A percentile compares a stretch with the other conserved stretches of the same genome.
Evolutionary conservation across 495 filamentous ascomycete species (phyloP).

Genomic region (Tirmania nivea): DNA sequence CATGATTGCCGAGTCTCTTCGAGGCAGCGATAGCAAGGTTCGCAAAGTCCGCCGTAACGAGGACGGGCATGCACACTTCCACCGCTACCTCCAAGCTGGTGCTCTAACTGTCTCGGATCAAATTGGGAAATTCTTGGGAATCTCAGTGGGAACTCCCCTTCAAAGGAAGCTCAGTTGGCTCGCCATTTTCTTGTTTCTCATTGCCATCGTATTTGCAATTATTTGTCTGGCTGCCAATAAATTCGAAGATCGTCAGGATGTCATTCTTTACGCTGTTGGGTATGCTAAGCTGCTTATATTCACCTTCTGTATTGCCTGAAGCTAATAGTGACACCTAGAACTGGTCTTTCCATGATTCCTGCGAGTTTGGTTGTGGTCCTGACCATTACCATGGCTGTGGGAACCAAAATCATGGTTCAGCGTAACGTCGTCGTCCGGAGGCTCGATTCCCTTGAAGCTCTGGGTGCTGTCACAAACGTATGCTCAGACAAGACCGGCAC

Average conservation of each 20-base stretch:
- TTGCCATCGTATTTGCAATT: slow-evolving; percentile 30
- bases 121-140: slow-evolving; percentile 45
- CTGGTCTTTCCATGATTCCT: slow-evolving; percentile 38
- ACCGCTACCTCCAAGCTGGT: slow-evolving; percentile 48
- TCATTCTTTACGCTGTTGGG: slow-evolving; percentile 34
- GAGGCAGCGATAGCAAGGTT: slow-evolving; percentile 23
- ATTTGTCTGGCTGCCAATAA: slow-evolving; percentile 30
- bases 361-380: slow-evolving; percentile 31
- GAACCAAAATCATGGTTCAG: slow-evolving; percentile 30
- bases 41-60: slow-evolving; percentile 36
- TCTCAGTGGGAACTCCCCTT: slow-evolving; percentile 37
- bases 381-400: slow-evolving; percentile 34
- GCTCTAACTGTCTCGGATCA: slow-evolving; percentile 42
- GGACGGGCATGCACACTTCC: slow-evolving; percentile 35
- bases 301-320: background rate
- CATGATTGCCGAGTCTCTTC: slow-evolving; percentile 26
- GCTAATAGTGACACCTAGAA: slow-evolving; percentile 17
- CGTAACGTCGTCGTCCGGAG: slow-evolving; percentile 31
- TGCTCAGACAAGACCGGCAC: slow-evolving; percentile 57
- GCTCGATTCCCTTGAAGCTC: slow-evolving; percentile 32
- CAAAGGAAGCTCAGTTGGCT: slow-evolving; percentile 30
- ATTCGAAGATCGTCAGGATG: slow-evolving; percentile 24
- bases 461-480: slow-evolving; percentile 49
- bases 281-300: slow-evolving; percentile 1
- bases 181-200: slow-evolving; percentile 27